Evolutionary conservation across 495 filamentous ascomycete species (phyloP), one percentile per base, ranked within the genome.

Genomic region (Podospora australis): DNA sequence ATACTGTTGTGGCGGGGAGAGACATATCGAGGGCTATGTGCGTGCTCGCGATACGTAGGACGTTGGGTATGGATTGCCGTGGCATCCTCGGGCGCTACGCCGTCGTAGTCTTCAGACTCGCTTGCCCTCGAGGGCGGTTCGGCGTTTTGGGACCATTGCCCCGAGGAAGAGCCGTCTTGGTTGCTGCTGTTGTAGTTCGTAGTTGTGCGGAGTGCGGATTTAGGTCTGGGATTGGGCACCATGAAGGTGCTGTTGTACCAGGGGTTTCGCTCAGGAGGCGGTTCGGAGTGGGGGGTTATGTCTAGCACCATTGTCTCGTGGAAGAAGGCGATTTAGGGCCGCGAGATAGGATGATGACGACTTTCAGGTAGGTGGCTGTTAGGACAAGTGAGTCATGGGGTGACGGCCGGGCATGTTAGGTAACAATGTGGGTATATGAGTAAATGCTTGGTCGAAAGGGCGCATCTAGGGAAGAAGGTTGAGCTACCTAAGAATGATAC

Each of bases 61-160:
- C 40, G 6, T 24, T 43, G 40, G 4, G 40, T 43, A 43, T 26
- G 28, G 2, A 16, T 43, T 9, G 20, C 16, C 22, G 40, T 23
- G 5, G 14, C 23, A 26, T 43, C 40, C 14, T 43, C 40, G 3
- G 23, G 21, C n/a, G 21, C 23, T 13, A 25, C 8, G n/a, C n/a
- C n/a, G n/a, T n/a, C n/a, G n/a, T n/a, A n/a, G n/a, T n/a, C n/a
- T n/a, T n/a, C n/a, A n/a, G n/a, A n/a, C 22, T 43, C 6, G 21
- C 40, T 24, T 28, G 40, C 22, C 20, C 22, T 23, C n/a, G 40
- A 43, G 17, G 40, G 40, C 5, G 40, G 40, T 16, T 43, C 40
- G 9, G 40, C 40, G 14, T 43, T 43, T 6, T 43, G 40, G 14
- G 40, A 43, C 40, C 40, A 43, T 3, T 21, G 22, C 4, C 40